Conservation (phyloP, 2,329 filamentous ascomycete genomes). For the Colletotrichum tropicale region DNA sequence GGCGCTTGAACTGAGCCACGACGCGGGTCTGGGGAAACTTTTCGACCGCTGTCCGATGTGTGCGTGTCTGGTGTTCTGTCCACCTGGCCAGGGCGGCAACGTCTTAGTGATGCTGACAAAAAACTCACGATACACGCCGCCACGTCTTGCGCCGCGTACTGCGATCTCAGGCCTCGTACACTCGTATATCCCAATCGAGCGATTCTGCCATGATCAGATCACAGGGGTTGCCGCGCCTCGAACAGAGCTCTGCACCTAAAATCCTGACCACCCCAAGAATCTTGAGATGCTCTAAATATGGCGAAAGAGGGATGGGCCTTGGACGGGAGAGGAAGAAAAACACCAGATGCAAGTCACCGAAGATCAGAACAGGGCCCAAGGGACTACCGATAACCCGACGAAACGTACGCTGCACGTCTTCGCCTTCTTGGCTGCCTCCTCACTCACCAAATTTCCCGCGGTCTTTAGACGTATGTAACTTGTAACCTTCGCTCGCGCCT, state of each 20-base stretch:
- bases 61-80: neutral
- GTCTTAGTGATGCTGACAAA: neutral
- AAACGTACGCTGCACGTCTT: neutral
- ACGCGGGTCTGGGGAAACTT: neutral
- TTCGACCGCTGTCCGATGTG: neutral
- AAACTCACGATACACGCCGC: neutral
- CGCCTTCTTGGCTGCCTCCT: neutral
- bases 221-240: neutral
- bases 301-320: neutral
- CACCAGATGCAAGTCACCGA: neutral
- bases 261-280: neutral
- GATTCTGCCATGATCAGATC: neutral
- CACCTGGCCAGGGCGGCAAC: neutral
- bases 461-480: neutral
- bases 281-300: neutral
- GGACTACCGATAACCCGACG: neutral
- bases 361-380: constrained; percentile 3
- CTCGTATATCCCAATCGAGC: neutral
- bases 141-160: neutral
- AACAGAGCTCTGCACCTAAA: neutral
- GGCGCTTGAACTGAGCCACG: neutral
- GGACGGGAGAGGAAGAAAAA: neutral
- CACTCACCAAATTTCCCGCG: neutral
- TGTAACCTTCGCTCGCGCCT: neutral
- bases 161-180: neutral